These are phyloP conservation scores for Cucurbita maxima DNA, from an alignment of 306 rosid species.

Conservation along the genomic window DNA sequence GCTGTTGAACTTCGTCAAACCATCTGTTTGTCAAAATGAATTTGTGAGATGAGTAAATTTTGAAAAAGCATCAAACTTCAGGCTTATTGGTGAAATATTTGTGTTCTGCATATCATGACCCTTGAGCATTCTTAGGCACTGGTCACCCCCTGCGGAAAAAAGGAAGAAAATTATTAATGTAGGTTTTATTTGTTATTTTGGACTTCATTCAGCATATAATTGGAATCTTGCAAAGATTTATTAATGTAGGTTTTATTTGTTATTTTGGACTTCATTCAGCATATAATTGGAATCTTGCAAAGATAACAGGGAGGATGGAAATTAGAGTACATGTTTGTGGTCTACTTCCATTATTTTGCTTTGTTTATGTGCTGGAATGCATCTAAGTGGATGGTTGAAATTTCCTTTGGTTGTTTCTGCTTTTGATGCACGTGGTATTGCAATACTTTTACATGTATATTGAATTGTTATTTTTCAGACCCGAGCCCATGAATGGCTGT, in stretches of 20 bases:
- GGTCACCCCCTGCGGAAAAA: not conserved
- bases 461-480: slow-evolving; percentile 37
- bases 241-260: not conserved
- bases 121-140: not conserved
- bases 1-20: not conserved
- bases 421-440: not conserved
- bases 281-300: not conserved
- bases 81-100: not conserved
- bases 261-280: not conserved
- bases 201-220: not conserved
- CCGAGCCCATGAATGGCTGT: slow-evolving; percentile 83
- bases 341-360: slow-evolving; percentile 5
- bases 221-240: not conserved
- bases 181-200: not conserved
- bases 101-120: not conserved
- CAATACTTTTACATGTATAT: slow-evolving; percentile 3
- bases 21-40: not conserved
- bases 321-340: not conserved
- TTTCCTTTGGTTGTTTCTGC: not conserved
- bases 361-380: not conserved
- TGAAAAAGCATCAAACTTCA: not conserved
- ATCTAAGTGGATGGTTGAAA: not conserved
- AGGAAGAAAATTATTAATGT: not conserved
- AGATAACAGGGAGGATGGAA: not conserved
- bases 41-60: not conserved